These are phyloP conservation scores for Daucus carota DNA, from an alignment of 129 eudicot species.

Conservation along the genomic window DH1_v3.0 NC_030387.2:25122001-25122500, in stretches of 20 bases:
- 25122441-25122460: conserved; percentile 30
- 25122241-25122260: too few species aligned
- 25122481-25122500: conserved; percentile 42
- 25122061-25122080: conserved; percentile 44
- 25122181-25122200: too few species aligned
- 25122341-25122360: too few species aligned
- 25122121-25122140: background rate
- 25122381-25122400: too few species aligned
- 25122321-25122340: too few species aligned
- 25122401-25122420: too few species aligned
- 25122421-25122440: too few species aligned
- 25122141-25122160: background rate
- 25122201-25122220: background rate
- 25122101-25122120: conserved; percentile 31
- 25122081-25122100: conserved; percentile 62
- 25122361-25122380: too few species aligned
- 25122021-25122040: background rate
- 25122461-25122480: conserved; percentile 30
- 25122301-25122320: too few species aligned
- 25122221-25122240: too few species aligned
- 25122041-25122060: conserved; percentile 38
- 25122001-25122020: background rate
- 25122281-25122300: background rate
- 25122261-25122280: too few species aligned
- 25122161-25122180: too few species aligned